Evolutionary conservation across 306 rosid genomes (phyloP), one percentile per base, ranked within the genome.

Genomic region (Gastrolobium bilobum): DNA sequence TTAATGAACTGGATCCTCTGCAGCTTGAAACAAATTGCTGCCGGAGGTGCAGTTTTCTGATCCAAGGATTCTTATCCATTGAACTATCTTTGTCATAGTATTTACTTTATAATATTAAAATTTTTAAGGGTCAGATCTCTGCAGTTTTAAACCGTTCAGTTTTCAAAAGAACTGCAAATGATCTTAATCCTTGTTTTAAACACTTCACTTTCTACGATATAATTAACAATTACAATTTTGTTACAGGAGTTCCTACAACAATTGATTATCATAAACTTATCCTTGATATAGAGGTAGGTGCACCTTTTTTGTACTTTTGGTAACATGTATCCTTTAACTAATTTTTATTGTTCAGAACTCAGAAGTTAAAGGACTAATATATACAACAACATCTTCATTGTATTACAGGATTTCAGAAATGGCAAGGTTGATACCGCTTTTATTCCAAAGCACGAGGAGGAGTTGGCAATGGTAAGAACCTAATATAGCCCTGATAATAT

Each of bases 201-300:
- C 53, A 35, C 68, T 81, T 61, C 58, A 38, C 51, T 13, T 30
- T 54, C 57, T 42, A 42, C 63, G 69, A 10, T 64, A 39, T 50
- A 11, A 54, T 52, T 69, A 59, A 71, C 77, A 62, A 29, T 35
- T 65, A 11, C 50, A 42, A 9, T 60, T 72, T 67, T 71, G 71
- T 83, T 61, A 29, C 93, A 93, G 98, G 99, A 74, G 92, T 95
- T 83, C 99, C 99, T 56, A 95, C 99, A n/a, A 95, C 99, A 79
- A 93, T 95, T 56, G 99, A 95, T 30, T 95, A 95, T 87, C 98
- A 95, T 84, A 95, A 95, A 85, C 97, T 95, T 56, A 95, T 95
- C 87, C 96, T 95, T 51, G 96, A 95, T 70, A 72, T 90, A 50
- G 98, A 95, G 97, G 96, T 93, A 31, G 48, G 81, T 70, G 68